Evolutionary conservation across 768 basidiomycete genomes (phyloP), one percentile per base, ranked within the genome.

Genomic region (Trametes maxima): DNA sequence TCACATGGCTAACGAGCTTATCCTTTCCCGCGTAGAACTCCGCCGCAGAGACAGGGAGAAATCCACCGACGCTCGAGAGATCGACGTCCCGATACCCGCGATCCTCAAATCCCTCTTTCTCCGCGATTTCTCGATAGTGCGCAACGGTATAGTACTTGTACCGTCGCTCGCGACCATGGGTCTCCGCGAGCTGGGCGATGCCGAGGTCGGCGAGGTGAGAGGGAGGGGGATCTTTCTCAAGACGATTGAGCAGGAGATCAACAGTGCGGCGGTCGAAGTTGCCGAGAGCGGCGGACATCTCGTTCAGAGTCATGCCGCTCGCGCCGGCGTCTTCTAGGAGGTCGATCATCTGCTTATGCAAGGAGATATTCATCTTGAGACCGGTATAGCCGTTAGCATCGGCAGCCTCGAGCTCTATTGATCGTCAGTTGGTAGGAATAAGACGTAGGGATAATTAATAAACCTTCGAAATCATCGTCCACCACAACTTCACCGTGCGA

Each of bases 291-390:
- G 68, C 65, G 44, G 87, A 84, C 12, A 91, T 74, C 70, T 90
- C 88, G 72, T 83, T 87, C 45, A 92, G 75, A 25, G 89, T 93
- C 79, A 90, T 81, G 36, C 92, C 92, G 43, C 74, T 76, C 0
- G 80, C 79, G 3, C 87, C 90, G 10, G 90, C 80, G 46, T 85
- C 83, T 65, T 89, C 83, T 19, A 95, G 72, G 28, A 92, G 72
- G 63, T 90, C 81, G n/a, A 89, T 76, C 10, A 94, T 85, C 72
- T 95, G 94, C 58, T 85, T 84, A 66, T 94, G 90, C 49, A 95
- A 80, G 2, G 90, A 85, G 10, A 85, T 69, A 68, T 88, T 88
- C 60, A 80, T 70, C 69, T 85, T 89, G 2, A 82, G 55, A 14
- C 50, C 55, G 1, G 58, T 53, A 39, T 54, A 42, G n/a, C 55